phyloP scores from a whole-genome alignment of 2,329 filamentous ascomycete species.

The Venturiaceae sp. region DNA sequence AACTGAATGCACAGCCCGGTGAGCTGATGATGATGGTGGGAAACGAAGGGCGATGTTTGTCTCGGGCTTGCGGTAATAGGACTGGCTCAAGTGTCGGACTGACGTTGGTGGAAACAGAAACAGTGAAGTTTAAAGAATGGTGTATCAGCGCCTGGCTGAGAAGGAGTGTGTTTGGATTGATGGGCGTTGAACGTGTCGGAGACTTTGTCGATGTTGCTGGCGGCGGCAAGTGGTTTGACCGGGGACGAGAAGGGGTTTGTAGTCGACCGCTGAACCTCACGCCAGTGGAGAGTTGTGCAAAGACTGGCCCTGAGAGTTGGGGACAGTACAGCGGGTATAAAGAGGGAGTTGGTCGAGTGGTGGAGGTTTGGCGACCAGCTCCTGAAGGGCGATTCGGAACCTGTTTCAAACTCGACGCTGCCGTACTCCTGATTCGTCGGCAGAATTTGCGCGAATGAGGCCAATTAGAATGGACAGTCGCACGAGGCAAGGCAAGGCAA shows the following conservation, averaged over 20 bases:
- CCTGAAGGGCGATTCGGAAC: background rate
- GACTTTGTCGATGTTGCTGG: too few species aligned
- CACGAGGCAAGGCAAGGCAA: background rate
- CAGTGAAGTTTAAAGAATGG: too few species aligned
- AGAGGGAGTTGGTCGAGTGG: background rate
- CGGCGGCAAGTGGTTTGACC: too few species aligned
- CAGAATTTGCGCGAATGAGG: background rate
- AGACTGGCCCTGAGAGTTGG: background rate
- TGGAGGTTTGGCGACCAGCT: background rate
- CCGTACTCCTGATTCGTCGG: background rate
- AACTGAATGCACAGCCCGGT: background rate
- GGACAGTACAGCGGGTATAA: background rate
- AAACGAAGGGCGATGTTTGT: background rate
- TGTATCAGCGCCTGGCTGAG: conserved; percentile 1
- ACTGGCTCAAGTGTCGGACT: background rate
- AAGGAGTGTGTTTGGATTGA: background rate
- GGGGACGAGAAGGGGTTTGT: too few species aligned
- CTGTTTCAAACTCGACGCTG: background rate
- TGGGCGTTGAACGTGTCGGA: background rate
- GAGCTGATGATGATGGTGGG: background rate
- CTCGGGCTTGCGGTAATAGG: background rate
- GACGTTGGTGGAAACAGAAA: background rate
- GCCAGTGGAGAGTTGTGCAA: background rate
- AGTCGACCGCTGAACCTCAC: too few species aligned
- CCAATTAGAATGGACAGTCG: background rate